Evolutionary conservation across 176 grass and related monocot species (phyloP).

Genomic region (Melocanna baccifera): DNA sequence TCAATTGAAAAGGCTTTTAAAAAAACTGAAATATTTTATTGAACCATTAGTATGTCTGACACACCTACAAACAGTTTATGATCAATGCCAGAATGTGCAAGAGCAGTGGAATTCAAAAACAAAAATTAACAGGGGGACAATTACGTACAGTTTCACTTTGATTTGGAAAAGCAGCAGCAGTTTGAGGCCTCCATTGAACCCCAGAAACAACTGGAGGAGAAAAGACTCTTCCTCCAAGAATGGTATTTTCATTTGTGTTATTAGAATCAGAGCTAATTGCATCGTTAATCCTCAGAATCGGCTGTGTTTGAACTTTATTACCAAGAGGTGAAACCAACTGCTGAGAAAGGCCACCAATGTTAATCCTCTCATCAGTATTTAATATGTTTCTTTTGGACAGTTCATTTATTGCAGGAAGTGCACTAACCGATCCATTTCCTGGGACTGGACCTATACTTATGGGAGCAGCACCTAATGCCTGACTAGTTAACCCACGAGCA

Average conservation of each 20-base stretch:
- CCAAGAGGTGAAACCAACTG: slow-evolving; percentile 62
- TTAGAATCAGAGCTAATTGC: slow-evolving; percentile 49
- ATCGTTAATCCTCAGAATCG: slow-evolving; percentile 51
- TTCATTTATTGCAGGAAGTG: slow-evolving; percentile 51
- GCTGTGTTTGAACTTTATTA: slow-evolving; percentile 63
- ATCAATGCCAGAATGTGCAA: slow-evolving; percentile 27
- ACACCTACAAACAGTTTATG: background rate
- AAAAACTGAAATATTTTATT: background rate
- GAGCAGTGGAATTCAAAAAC: background rate
- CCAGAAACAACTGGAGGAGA: slow-evolving; percentile 67
- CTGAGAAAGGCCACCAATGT: slow-evolving; percentile 46
- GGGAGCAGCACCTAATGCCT: slow-evolving; percentile 45
- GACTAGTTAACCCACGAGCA: slow-evolving; percentile 56
- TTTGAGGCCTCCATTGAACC: slow-evolving; percentile 76
- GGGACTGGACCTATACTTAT: slow-evolving; percentile 50
- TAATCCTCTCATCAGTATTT: slow-evolving; percentile 50
- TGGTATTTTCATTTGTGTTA: slow-evolving; percentile 48
- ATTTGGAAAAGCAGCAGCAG: slow-evolving; percentile 64
- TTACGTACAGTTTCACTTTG: slow-evolving; percentile 77
- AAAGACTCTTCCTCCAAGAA: slow-evolving; percentile 73
- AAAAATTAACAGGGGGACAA: slow-evolving; percentile 1
- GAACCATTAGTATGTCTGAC: background rate
- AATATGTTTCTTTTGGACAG: slow-evolving; percentile 50
- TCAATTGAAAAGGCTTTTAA: background rate
- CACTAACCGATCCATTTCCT: slow-evolving; percentile 56